phyloP scores from a whole-genome alignment of 2,329 filamentous ascomycete species.

The Calonectria pauciramosa region DNA sequence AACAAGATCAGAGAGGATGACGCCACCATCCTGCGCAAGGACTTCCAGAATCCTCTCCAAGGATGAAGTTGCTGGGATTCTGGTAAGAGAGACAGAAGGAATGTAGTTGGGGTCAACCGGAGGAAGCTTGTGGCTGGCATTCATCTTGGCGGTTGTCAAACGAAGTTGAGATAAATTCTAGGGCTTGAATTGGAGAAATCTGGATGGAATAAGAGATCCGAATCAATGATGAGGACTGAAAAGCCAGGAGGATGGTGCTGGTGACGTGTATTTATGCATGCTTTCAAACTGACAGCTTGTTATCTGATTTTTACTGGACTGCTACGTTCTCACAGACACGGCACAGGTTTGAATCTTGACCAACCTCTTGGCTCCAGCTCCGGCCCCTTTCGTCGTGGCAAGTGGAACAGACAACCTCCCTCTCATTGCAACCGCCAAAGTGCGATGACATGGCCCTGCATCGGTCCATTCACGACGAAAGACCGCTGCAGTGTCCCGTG shows the following conservation, averaged over 20 bases:
- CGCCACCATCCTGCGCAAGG: neutral
- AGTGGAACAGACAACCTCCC: neutral
- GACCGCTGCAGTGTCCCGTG: neutral
- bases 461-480: neutral
- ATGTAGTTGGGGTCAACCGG: neutral
- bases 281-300: neutral
- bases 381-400: neutral
- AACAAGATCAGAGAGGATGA: neutral
- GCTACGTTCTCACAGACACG: neutral
- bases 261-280: neutral
- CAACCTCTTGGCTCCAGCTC: neutral
- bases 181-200: neutral
- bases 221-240: neutral
- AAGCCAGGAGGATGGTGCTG: neutral
- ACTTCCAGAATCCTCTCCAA: neutral
- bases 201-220: neutral
- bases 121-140: neutral
- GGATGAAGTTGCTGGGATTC: neutral
- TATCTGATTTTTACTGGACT: neutral
- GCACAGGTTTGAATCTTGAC: neutral
- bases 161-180: neutral
- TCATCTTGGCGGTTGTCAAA: neutral
- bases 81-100: neutral
- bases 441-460: neutral
- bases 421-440: neutral